These are phyloP conservation scores for Mycothermus thermophilus DNA, from an alignment of 495 filamentous ascomycete genomes.

Conservation along the genomic window DNA sequence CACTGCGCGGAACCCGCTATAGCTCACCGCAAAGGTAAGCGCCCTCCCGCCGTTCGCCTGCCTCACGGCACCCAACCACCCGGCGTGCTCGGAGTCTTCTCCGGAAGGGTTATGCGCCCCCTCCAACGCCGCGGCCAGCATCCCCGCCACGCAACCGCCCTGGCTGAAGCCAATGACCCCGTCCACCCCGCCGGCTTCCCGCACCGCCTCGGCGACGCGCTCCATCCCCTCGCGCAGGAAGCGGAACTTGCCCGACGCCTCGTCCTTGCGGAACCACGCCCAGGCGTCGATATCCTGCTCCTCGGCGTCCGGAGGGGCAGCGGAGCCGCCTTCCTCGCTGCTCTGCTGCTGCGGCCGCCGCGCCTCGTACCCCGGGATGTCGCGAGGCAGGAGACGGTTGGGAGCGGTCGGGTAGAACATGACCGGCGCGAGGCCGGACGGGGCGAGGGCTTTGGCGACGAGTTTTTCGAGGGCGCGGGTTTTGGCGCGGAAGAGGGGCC, in stretches of 20 bases:
- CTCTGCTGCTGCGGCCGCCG: not conserved
- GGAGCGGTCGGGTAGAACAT: constrained; percentile 52
- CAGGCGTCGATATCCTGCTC: constrained; percentile 44
- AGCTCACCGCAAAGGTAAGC: constrained; percentile 66
- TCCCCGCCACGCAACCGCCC: constrained; percentile 48
- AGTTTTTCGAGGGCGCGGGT: constrained; percentile 73
- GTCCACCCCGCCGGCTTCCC: constrained; percentile 22
- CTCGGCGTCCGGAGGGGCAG: constrained; percentile 17
- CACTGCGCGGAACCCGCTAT: constrained; percentile 66
- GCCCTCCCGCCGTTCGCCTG: constrained; percentile 39
- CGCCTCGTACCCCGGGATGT: constrained; percentile 55
- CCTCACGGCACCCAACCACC: constrained; percentile 26
- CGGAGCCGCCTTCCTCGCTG: not conserved
- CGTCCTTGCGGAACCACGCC: constrained; percentile 75
- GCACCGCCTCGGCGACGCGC: constrained; percentile 43
- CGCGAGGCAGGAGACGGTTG: constrained; percentile 42
- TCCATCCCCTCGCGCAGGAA: constrained; percentile 52
- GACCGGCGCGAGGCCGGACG: constrained; percentile 39
- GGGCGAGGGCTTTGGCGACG: constrained; percentile 57
- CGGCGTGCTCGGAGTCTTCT: constrained; percentile 5
- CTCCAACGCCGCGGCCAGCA: constrained; percentile 55
- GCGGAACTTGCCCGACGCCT: constrained; percentile 43
- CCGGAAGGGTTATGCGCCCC: constrained; percentile 23
- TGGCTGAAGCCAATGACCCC: constrained; percentile 68
- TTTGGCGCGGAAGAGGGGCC: constrained; percentile 74